Evolutionary conservation across 257 asterid species (phyloP).

Genomic region (Fraxinus americana): DNA sequence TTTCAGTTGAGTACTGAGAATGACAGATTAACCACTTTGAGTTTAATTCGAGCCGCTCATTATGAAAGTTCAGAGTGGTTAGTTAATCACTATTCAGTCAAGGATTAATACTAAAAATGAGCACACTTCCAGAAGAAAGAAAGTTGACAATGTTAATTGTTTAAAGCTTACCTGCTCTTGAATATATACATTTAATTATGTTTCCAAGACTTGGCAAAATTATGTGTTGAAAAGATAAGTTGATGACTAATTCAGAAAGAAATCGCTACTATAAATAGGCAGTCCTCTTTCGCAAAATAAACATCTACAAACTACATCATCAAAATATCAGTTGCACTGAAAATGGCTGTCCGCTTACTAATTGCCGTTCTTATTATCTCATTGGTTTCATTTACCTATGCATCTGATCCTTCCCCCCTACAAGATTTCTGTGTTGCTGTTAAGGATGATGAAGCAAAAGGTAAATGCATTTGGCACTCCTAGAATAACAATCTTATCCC

Average conservation of each 20-base stretch:
- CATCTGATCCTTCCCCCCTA: neutral
- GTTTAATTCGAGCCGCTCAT: too few species aligned
- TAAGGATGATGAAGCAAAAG: neutral
- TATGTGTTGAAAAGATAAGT: neutral
- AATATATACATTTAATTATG: too few species aligned
- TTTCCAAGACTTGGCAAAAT: constrained; percentile 5
- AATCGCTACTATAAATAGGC: neutral
- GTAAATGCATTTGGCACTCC: neutral
- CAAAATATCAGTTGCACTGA: neutral
- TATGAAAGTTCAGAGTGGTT: neutral
- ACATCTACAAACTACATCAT: neutral
- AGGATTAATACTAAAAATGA: neutral
- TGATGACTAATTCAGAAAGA: neutral
- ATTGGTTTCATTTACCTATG: neutral
- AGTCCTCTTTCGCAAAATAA: neutral
- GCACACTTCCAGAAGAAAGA: neutral
- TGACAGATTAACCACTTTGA: too few species aligned
- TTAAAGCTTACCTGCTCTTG: too few species aligned
- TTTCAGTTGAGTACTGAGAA: too few species aligned
- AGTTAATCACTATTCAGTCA: neutral
- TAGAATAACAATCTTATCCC: neutral
- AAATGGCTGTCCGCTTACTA: neutral
- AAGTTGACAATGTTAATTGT: too few species aligned
- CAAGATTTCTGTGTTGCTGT: constrained; percentile 5
- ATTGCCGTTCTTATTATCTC: neutral